Evolutionary conservation across 164 flowering plant species (phyloP).

Genomic region (Kalanchoe fedtschenkoi): DNA sequence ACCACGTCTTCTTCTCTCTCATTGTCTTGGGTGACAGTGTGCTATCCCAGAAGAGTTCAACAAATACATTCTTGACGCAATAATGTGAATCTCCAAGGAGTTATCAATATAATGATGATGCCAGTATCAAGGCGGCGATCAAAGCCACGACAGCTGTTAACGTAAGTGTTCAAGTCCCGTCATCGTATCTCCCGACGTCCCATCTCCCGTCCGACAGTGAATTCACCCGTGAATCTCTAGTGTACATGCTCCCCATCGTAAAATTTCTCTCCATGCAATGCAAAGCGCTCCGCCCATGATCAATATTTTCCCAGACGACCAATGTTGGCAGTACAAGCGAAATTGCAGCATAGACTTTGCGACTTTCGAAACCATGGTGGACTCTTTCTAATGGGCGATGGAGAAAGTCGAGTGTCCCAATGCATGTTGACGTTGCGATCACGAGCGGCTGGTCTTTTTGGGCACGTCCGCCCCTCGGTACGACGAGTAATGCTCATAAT

Average conservation of each 20-base stretch:
- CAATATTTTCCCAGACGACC: constrained; percentile 34
- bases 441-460: neutral
- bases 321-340: constrained; percentile 7
- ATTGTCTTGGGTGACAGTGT: constrained; percentile 9
- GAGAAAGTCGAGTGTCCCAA: neutral
- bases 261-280: constrained; percentile 8
- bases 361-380: neutral
- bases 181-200: constrained; percentile 4
- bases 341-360: constrained; percentile 19
- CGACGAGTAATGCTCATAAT: neutral
- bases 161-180: constrained; percentile 10
- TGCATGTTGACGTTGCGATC: neutral
- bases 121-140: constrained; percentile 5
- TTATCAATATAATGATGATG: neutral
- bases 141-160: constrained; percentile 25
- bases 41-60: constrained; percentile 10
- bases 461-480: neutral
- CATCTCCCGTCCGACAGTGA: constrained; percentile 29
- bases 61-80: constrained; percentile 14
- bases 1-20: neutral
- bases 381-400: neutral
- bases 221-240: constrained; percentile 11
- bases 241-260: constrained; percentile 9
- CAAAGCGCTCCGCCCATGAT: constrained; percentile 18
- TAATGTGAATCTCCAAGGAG: constrained; percentile 15